Base-by-base conservation (phyloP, 495 filamentous ascomycete genomes). In the Penicillium desertorum region DNA sequence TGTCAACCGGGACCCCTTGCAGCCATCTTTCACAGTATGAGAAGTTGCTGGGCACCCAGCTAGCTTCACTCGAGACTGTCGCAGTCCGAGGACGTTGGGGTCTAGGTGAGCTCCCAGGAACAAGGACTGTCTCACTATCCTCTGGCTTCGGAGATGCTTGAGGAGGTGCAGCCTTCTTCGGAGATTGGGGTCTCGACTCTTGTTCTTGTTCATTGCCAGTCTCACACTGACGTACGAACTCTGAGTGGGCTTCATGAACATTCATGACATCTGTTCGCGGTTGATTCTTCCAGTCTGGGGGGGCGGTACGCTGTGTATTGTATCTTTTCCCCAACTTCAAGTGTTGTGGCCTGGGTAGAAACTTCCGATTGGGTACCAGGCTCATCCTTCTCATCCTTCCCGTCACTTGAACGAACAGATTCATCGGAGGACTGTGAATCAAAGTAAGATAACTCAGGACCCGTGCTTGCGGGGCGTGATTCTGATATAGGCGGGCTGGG, bases 21-120 rank as follows among this genome's bases (percentile, higher is more conserved):
- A 78, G 69, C 76, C 76, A 78, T 48, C 61, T 65, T 49, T 77
- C 69, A 55, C 71, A 78, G 51, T 77, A 75, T 7, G 74, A 74
- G 20, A 78, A 64, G 37, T 70, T 76, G 56, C 66, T 73, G 0
- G 74, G 71, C 17, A 72, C 66, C 76, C 76, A 78, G 58, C 74
- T 76, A 14, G 73, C 68, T 56, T 73, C 71, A 54, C 73, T 78
- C 10, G 76, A 78, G 9, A 74, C 68, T 19, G 76, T 78, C 5
- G 60, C 67, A 9, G 76, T 70, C 37, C 76, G 67, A 8, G 66
- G 65, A 41, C 76, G 64, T 47, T 74, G 71, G 14, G 65, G 57
- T 61, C 54, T 62, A 30, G 66, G 66, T 16, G 65, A 66, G 34
- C 48, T 65, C 11, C 51, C 55, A 37, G 61, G 56, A 11, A 62